These are phyloP conservation scores for Pythium guiyangense DNA, from an alignment of 352 stramenopile genomes.

Conservation along the genomic window DNA sequence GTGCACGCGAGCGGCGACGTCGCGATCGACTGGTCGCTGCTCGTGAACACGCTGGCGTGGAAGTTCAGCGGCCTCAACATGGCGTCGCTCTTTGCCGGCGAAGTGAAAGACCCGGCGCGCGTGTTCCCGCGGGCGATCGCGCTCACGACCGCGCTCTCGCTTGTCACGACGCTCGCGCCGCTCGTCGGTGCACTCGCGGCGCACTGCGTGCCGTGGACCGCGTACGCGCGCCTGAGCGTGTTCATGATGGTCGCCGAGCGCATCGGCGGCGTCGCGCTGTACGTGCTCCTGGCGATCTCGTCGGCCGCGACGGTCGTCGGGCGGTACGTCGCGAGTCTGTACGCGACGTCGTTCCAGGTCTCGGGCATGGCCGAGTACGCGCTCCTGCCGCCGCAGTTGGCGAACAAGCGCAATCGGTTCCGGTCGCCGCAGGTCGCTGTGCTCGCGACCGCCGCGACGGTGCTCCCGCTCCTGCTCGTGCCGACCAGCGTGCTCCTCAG, in stretches of 20 bases:
- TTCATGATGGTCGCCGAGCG: conserved; percentile 1
- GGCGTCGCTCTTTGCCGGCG: conserved; percentile 77
- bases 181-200: conserved; percentile 61
- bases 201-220: not conserved
- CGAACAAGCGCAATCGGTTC: conserved; percentile 27
- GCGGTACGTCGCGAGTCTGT: conserved; percentile 83
- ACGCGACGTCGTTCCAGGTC: conserved; percentile 74
- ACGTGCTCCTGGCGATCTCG: not conserved
- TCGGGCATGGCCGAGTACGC: conserved; percentile 55
- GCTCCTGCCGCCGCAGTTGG: conserved; percentile 62
- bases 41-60: conserved; percentile 93
- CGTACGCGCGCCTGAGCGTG: not conserved
- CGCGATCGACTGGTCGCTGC: conserved; percentile 48
- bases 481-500: too few relatives aligned
- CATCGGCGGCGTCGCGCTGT: conserved; percentile 3
- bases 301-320: conserved; percentile 38
- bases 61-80: conserved; percentile 89
- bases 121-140: conserved; percentile 77
- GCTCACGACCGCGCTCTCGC: conserved; percentile 53
- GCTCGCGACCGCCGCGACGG: conserved; percentile 1
- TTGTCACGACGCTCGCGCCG: conserved; percentile 69
- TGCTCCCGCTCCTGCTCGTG: conserved; percentile 7
- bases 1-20: conserved; percentile 9
- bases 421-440: conserved; percentile 16
- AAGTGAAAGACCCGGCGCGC: conserved; percentile 68